phyloP scores from a whole-genome alignment of 2,329 filamentous ascomycete species.

The Fusarium stilboides region DNA sequence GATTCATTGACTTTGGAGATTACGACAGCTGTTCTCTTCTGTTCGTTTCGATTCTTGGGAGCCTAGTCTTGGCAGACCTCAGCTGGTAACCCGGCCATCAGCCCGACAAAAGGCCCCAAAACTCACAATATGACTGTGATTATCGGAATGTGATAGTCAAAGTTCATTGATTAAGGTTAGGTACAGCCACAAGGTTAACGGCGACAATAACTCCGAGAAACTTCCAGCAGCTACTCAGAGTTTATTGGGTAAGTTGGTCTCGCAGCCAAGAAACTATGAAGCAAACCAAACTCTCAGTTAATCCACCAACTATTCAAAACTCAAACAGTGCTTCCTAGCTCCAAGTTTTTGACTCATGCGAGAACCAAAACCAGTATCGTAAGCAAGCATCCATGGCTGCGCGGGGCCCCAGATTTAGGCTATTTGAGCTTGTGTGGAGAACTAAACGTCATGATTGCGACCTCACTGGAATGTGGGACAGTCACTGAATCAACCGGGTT shows the following conservation, averaged over 20 bases:
- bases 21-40: background rate
- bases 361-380: background rate
- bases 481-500: slow-evolving; percentile 21
- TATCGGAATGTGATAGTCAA: slow-evolving; percentile 27
- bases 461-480: slow-evolving; percentile 16
- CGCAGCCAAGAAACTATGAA: too few relatives aligned
- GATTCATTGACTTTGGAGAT: too few relatives aligned
- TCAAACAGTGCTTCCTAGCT: background rate
- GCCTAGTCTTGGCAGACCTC: background rate
- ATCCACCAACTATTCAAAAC: background rate
- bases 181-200: slow-evolving; percentile 31
- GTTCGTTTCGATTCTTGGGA: background rate
- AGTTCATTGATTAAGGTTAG: background rate
- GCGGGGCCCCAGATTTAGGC: slow-evolving; percentile 24
- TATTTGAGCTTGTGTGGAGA: slow-evolving; percentile 27
- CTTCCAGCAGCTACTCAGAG: background rate
- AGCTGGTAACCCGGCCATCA: slow-evolving; percentile 12
- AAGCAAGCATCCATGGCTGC: background rate
- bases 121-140: slow-evolving; percentile 1
- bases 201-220: slow-evolving; percentile 5
- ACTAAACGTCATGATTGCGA: slow-evolving; percentile 22
- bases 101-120: background rate
- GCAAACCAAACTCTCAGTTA: too few relatives aligned
- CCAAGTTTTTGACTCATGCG: background rate
- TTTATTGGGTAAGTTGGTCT: too few relatives aligned